Percentiles rank a stretch among this genome's conserved stretches.
Evolutionary conservation across 2,329 filamentous ascomycete species (phyloP).

Genomic region (Aschersonia sp.): DNA sequence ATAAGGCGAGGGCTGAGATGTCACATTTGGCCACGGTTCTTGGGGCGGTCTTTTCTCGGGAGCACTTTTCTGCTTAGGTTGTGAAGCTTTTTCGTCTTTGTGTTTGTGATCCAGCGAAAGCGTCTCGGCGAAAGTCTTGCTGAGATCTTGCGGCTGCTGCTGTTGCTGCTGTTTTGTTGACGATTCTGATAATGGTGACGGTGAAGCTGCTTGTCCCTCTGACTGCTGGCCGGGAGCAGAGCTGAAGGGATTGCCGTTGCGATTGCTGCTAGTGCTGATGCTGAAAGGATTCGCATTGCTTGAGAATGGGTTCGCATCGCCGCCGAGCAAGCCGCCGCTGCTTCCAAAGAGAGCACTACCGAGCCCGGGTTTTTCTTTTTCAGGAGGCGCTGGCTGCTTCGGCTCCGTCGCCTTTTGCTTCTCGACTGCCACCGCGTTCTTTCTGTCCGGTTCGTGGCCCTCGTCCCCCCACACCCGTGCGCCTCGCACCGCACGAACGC

Average conservation of each 20-base stretch:
- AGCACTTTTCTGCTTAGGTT: no score
- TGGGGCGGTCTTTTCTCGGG: constrained; percentile 12
- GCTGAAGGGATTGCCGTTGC: constrained; percentile 14
- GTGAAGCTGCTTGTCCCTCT: background rate
- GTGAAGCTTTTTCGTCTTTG: no score
- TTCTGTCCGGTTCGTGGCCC: constrained; percentile 16
- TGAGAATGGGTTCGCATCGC: constrained; percentile 44
- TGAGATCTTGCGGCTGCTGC: constrained; percentile 6
- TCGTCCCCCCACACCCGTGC: constrained; percentile 39
- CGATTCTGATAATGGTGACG: no score
- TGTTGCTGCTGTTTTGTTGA: no score
- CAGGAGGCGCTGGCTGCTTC: constrained; percentile 18
- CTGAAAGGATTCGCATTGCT: constrained; percentile 34
- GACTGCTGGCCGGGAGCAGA: constrained; percentile 1
- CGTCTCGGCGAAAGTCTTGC: constrained; percentile 56
- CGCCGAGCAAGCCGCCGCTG: constrained; percentile 13
- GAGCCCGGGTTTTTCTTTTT: constrained; percentile 28
- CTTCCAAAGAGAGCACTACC: constrained; percentile 61
- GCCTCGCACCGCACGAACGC: constrained; percentile 60
- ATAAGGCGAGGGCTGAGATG: constrained; percentile 55
- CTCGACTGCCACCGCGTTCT: constrained; percentile 4
- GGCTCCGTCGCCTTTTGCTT: constrained; percentile 9
- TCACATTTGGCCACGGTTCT: constrained; percentile 62
- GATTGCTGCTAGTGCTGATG: constrained; percentile 5
- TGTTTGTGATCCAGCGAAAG: constrained; percentile 40